Conservation (phyloP, 2,329 filamentous ascomycete species). For the Trichoderma koningii region DNA sequence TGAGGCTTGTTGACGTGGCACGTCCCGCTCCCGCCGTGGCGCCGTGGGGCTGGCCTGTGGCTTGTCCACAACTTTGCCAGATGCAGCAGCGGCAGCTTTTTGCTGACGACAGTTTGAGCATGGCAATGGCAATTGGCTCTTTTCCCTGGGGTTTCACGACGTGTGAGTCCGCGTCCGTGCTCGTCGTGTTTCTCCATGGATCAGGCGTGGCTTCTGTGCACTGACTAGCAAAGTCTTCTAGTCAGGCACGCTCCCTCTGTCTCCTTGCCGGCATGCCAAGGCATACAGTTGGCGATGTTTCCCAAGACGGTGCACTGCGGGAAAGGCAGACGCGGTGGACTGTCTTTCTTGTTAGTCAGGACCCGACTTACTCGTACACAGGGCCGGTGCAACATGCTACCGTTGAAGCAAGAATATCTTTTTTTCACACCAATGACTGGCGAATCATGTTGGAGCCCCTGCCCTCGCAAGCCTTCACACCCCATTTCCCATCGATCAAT, state of each 20-base stretch:
- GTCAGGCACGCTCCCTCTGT: no score
- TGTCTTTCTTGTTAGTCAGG: no score
- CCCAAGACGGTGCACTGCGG: not conserved
- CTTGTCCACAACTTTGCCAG: constrained; percentile 25
- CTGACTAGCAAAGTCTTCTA: constrained; percentile 9
- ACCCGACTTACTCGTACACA: not conserved
- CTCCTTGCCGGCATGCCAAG: constrained; percentile 24
- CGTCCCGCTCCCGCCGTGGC: constrained; percentile 35
- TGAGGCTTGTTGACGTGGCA: constrained; percentile 54
- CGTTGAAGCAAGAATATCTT: not conserved
- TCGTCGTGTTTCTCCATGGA: not conserved
- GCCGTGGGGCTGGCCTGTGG: constrained; percentile 29
- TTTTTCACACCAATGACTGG: not conserved
- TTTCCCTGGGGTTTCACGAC: not conserved
- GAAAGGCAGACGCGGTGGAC: not conserved
- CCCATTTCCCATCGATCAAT: constrained; percentile 9
- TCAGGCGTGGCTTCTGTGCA: not conserved
- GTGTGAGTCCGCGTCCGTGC: not conserved
- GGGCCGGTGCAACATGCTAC: not conserved
- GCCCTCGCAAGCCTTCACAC: constrained; percentile 11
- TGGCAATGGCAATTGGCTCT: not conserved
- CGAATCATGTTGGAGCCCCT: constrained; percentile 8
- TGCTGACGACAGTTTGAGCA: constrained; percentile 2
- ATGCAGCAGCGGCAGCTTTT: not conserved
- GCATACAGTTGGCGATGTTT: not conserved